These are phyloP conservation scores for Phialocephala subalpina DNA, from an alignment of 2,329 filamentous ascomycete genomes.

Conservation along the genomic window DNA sequence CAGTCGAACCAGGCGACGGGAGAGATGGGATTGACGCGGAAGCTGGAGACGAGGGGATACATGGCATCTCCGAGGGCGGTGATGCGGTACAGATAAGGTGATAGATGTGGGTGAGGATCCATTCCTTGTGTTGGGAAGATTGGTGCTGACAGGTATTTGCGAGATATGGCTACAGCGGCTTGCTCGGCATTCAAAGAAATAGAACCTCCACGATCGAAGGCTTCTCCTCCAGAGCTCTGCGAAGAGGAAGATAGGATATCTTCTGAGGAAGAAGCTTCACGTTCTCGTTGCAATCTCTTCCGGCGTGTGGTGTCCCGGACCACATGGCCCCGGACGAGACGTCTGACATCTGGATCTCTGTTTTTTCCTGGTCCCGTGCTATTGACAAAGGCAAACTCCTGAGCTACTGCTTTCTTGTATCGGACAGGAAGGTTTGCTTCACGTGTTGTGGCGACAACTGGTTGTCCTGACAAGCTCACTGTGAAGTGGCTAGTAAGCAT, in stretches of 20 bases:
- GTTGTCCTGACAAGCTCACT: background rate
- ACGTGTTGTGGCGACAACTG: background rate
- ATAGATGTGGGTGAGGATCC: conserved; percentile 26
- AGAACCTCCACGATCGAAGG: background rate
- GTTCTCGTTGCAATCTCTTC: conserved; percentile 16
- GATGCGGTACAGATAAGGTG: conserved; percentile 23
- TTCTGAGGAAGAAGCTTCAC: background rate
- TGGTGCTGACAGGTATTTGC: background rate
- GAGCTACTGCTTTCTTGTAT: background rate
- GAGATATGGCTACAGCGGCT: background rate
- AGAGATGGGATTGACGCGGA: conserved; percentile 21
- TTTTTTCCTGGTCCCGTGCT: conserved; percentile 14
- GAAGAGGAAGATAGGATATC: too few species aligned
- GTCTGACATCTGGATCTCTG: conserved; percentile 20
- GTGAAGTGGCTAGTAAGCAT: background rate
- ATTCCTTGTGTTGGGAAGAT: conserved; percentile 9
- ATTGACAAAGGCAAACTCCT: conserved; percentile 28
- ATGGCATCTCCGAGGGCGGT: conserved; percentile 20
- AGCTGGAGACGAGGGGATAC: conserved; percentile 20
- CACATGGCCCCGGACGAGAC: conserved; percentile 22
- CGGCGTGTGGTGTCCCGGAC: conserved; percentile 20
- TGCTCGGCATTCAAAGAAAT: conserved; percentile 1
- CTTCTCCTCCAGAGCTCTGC: background rate
- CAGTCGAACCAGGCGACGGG: conserved; percentile 21
- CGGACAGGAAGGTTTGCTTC: background rate